Evolutionary conservation across 768 basidiomycete species (phyloP), one percentile per base, ranked within the genome.

Genomic region (Mycena galericulata): DNA sequence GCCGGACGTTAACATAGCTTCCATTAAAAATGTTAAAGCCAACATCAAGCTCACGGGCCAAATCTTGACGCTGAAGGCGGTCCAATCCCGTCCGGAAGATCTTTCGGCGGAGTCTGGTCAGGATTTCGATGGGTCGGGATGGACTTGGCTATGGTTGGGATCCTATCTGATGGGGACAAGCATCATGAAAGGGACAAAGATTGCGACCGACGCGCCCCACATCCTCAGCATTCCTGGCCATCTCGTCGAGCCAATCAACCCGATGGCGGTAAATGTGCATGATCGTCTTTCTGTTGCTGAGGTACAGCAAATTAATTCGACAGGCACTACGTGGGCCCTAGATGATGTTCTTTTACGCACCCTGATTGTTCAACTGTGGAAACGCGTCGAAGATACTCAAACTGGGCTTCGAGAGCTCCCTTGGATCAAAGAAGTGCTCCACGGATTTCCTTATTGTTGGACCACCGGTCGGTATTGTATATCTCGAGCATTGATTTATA

Each of bases 31-130:
- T 30, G n/a, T 22, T 0, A 34, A 64, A 14, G 62, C 62, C 4
- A 54, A 54, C 11, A 34, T 64, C 27, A 54, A 54, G 12, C 29
- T 64, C 17, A 43, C 32, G 8, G 53, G 62, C 3, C 62, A 64
- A 53, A 64, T 64, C 11, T 6, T 64, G 8, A 29, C 4, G 18
- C 41, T 64, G n/a, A 34, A 57, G 30, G 38, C 45, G 3, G 30
- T 64, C 1, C 6, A 30, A n/a, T 17, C 40, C 2, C 12, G 27
- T 4, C 36, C 43, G 1, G 53, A 32, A 18, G 51, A 62, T 36
- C 3, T 45, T 22, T 8, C 49, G 15, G 36, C 18, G 24, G 53
- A 46, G 12, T 38, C 40, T n/a, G 50, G 8, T 2, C 22, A 53
- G 11, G 29, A 15, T 20, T 14, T 30, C 3, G 53, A 45, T 17